Base-by-base conservation (phyloP, 345 rosid species). In the Trapa bicornis region DNA sequence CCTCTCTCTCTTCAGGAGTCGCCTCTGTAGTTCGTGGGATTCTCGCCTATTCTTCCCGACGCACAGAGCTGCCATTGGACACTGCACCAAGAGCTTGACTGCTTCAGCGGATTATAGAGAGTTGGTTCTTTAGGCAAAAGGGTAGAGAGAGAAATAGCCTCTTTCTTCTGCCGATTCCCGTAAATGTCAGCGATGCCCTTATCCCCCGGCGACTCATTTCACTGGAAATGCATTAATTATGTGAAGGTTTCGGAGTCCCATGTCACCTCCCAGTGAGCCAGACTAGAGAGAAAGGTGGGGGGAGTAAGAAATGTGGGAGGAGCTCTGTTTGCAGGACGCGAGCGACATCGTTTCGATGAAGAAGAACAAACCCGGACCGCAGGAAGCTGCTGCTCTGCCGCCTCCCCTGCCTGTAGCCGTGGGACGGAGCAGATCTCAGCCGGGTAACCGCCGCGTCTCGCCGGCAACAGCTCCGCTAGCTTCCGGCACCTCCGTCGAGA, bases 391-490 rank as follows among this genome's bases (percentile, higher is more conserved):
- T 5, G 16, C 41, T 13, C 47, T 47, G 1, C 65, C 65, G 6
- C 9, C 65, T 38, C 7, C 65, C 22, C 65, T 41, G 43, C 22
- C 43, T 32, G 47, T 63, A n/a, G 3, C 29, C 65, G 65, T 63
- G 0, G 67, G 72, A 72, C 78, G 92, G 37, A 77, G 84, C 39
- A 75, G 96, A 84, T 87, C 96, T 64, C 92, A 86, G 71, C 87
- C 84, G 5, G 70, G 90, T 0, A 80, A 80, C 7, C 71, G 96
- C 38, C 83, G 97, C 70, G 97, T 93, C 61, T 82, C 57, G 17
- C 57, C 57, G 22, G 17, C 57, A 17, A 53, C 57, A 2, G 22
- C 96, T 0, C 98, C 97, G 41, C 81, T 89, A 63, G 70, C 71
- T 6, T 29, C 68, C 17, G 16, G 66, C 2, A 52, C 64, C 3